A percentile compares a stretch with the other conserved stretches of the same genome.
phyloP scores from a whole-genome alignment of 148 eudicot species.

The Diospyros kaki region DNA sequence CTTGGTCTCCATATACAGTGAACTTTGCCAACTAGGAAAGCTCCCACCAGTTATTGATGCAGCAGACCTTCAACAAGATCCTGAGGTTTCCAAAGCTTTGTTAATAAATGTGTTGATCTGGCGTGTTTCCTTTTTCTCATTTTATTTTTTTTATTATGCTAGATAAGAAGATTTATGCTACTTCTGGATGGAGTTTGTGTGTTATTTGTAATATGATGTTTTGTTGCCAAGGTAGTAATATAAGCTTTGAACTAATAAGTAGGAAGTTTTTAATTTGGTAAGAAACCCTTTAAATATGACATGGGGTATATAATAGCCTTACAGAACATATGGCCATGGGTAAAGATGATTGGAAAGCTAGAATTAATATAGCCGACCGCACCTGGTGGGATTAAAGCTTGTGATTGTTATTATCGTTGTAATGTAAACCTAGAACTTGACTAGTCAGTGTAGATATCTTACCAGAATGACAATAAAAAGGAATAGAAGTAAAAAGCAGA shows the following conservation, averaged over 20 bases:
- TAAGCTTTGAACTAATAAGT: background rate
- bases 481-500: background rate
- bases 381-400: no score
- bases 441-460: no score
- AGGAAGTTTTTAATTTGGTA: no score
- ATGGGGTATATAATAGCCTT: no score
- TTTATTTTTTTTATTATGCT: background rate
- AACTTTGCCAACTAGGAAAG: constrained; percentile 63
- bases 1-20: constrained; percentile 65
- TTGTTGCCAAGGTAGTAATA: background rate
- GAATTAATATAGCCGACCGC: no score
- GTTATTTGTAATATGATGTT: background rate
- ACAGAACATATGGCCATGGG: no score
- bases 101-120: constrained; percentile 3
- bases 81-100: constrained; percentile 52
- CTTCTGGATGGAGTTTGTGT: constrained; percentile 4
- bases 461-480: background rate
- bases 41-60: constrained; percentile 85
- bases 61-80: constrained; percentile 66
- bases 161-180: background rate
- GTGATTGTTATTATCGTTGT: no score
- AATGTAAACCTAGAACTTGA: no score
- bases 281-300: no score
- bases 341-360: no score
- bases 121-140: background rate